These are phyloP conservation scores for Entrophospora sp. DNA, from an alignment of 192 early-diverging fungal species.

Conservation along the genomic window DNA sequence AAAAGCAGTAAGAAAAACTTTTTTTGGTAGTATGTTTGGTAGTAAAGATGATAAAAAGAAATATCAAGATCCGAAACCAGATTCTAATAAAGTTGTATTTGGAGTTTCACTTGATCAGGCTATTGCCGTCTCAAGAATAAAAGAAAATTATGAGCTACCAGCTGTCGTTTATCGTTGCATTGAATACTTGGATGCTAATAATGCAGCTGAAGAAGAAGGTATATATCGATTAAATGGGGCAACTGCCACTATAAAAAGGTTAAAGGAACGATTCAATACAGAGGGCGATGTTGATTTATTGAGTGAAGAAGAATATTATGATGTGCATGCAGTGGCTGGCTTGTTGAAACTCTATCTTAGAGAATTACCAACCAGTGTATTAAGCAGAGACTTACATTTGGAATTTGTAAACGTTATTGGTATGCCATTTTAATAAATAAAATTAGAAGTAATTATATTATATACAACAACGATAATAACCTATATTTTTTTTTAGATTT, in stretches of 20 bases:
- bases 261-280: slow-evolving; percentile 77
- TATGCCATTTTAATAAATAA: too few relatives aligned
- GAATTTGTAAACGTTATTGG: slow-evolving; percentile 79
- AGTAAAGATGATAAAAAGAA: slow-evolving; percentile 21
- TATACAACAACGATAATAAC: neutral
- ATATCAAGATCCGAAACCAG: slow-evolving; percentile 16
- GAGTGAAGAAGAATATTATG: slow-evolving; percentile 55
- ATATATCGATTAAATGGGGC: slow-evolving; percentile 89
- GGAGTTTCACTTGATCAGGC: slow-evolving; percentile 77
- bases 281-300: slow-evolving; percentile 73
- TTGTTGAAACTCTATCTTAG: slow-evolving; percentile 87
- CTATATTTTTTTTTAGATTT: slow-evolving; percentile 44
- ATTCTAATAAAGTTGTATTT: slow-evolving; percentile 51
- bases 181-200: slow-evolving; percentile 88
- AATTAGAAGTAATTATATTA: too few relatives aligned
- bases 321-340: slow-evolving; percentile 91
- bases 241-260: slow-evolving; percentile 54
- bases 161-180: slow-evolving; percentile 91
- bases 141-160: slow-evolving; percentile 75
- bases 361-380: slow-evolving; percentile 78
- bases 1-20: slow-evolving; percentile 6
- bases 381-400: slow-evolving; percentile 78
- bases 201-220: slow-evolving; percentile 86
- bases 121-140: slow-evolving; percentile 58
- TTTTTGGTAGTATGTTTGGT: slow-evolving; percentile 20